Conservation (phyloP, 345 rosid species). For the Populus pruinosa region DNA sequence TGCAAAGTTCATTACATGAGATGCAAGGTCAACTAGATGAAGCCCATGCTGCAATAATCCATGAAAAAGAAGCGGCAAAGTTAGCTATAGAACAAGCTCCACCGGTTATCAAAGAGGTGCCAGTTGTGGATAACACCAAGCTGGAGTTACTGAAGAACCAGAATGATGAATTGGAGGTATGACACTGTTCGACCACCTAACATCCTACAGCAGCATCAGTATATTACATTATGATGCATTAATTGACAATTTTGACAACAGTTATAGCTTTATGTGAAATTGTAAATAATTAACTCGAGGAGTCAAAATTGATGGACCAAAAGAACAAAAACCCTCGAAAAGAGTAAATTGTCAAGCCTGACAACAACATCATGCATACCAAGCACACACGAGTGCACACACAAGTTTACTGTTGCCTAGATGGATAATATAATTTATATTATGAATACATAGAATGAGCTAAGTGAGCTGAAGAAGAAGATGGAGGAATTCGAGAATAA, state of each 20-base stretch:
- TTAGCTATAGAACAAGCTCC: constrained; percentile 66
- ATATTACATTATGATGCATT: background rate
- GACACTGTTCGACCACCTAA: background rate
- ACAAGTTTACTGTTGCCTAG: background rate
- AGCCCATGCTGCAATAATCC: constrained; percentile 38
- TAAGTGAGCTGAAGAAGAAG: constrained; percentile 34
- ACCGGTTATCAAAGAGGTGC: constrained; percentile 61
- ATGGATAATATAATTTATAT: constrained; percentile 15
- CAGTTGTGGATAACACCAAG: constrained; percentile 51
- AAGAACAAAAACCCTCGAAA: too few species aligned
- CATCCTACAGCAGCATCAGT: background rate
- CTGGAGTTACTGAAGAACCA: constrained; percentile 41
- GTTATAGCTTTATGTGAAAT: background rate
- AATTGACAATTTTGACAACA: background rate
- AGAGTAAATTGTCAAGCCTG: too few species aligned
- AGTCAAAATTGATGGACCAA: too few species aligned
- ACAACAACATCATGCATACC: too few species aligned
- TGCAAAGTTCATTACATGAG: constrained; percentile 45
- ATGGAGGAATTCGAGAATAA: constrained; percentile 43
- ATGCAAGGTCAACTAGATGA: constrained; percentile 53
- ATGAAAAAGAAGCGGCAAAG: constrained; percentile 57
- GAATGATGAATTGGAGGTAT: constrained; percentile 52
- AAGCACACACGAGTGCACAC: background rate
- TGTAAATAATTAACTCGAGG: background rate
- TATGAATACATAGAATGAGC: constrained; percentile 36